Evolutionary conservation across 768 basidiomycete genomes (phyloP), one percentile per base, ranked within the genome.

Genomic region (Sutorius australiensis): DNA sequence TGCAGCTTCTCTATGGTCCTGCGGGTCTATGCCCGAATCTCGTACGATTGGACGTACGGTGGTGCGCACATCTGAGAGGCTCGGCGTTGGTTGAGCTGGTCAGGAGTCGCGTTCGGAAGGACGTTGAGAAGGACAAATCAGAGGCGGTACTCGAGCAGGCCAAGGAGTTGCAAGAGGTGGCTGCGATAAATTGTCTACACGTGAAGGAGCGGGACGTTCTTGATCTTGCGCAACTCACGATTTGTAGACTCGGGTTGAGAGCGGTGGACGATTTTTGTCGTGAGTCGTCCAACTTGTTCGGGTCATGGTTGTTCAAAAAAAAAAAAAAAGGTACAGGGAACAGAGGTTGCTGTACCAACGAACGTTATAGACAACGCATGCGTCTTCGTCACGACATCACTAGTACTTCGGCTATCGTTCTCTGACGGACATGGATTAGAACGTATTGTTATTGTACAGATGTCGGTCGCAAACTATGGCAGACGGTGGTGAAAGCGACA

Each of bases 401-500:
- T 30, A 24, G 24, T 24, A 24, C 24, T 24, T 24, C 24, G 4
- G 24, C 24, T 24, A 56, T 66, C 39, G 36, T 64, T 48, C 55
- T 67, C 38, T 67, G 41, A 61, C 24, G 13, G 21, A 14, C 30
- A 31, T 33, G 31, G 13, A 37, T 34, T 6, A 16, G 49, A 32
- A 48, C 19, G 39, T 27, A 54, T 72, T 68, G 17, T 37, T 17
- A 17, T 14, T 2, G 40, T 28, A 24, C 31, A 16, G 10, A 32
- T 74, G 69, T 72, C 8, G 52, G 69, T 72, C 72, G 33, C 65
- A 71, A 64, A 67, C 78, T 86, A 88, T 88, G 81, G 83, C 83
- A 79, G 75, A 75, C 72, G 72, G 72, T 76, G 80, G 79, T 78
- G 28, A 54, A 49, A 60, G 45, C 41, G 37, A 74, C 80, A 75